Conservation (phyloP, 2,329 filamentous ascomycete species). For the Tolypocladium pustulatum region DNA sequence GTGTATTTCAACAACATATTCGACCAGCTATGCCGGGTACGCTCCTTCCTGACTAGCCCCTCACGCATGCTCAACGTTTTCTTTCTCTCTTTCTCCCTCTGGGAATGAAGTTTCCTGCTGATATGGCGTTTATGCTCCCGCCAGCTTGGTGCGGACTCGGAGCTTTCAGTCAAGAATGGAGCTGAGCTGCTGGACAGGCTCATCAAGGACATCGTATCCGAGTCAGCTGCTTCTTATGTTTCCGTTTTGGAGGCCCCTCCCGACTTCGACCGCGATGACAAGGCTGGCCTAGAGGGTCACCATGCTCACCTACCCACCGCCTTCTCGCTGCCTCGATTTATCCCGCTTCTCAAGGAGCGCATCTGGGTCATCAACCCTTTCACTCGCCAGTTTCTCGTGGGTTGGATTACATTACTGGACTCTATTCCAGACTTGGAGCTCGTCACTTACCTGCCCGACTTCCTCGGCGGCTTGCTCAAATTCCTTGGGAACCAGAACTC, state of each 20-base stretch:
- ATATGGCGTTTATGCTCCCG: background rate
- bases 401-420: constrained; percentile 90
- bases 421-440: constrained; percentile 95
- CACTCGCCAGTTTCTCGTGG: constrained; percentile 87
- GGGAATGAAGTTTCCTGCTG: no score
- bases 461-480: constrained; percentile 78
- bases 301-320: constrained; percentile 59
- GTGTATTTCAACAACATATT: constrained; percentile 99
- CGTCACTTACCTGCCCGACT: constrained; percentile 84
- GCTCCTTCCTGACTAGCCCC: constrained; percentile 2
- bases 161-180: constrained; percentile 95
- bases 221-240: constrained; percentile 89
- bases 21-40: constrained; percentile 89
- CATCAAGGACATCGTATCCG: constrained; percentile 91
- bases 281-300: constrained; percentile 31
- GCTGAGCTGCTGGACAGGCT: constrained; percentile 90
- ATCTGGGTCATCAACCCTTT: constrained; percentile 94
- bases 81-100: no score
- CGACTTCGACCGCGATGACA: constrained; percentile 33
- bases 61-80: background rate
- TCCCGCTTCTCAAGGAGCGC: constrained; percentile 85
- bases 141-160: constrained; percentile 88
- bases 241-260: constrained; percentile 64
- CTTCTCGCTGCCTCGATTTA: constrained; percentile 84
- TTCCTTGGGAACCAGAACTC: constrained; percentile 86